Evolutionary conservation across 1,139 yeast species (phyloP), one percentile per base, ranked within the genome.

Genomic region (Candida sp.): DNA sequence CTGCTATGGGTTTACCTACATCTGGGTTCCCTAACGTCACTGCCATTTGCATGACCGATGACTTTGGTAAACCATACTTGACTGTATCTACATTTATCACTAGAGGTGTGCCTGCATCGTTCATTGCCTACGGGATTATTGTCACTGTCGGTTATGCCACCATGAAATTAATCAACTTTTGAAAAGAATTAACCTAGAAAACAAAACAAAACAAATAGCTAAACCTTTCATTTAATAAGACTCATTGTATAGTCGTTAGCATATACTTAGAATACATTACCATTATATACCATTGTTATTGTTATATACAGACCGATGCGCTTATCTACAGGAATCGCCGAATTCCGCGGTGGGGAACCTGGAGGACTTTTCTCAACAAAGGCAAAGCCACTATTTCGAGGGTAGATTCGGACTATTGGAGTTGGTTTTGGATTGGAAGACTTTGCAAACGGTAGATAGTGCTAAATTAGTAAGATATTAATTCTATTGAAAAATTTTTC

Each of bases 11-110:
- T 23, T 68, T 84, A 46, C 88, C 90, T 3, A 82, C 87, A 2
- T 79, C 86, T 1, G 91, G 91, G 1, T 84, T 84, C 68, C 91
- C 91, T 21, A 84, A 84, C 55, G 87, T 83, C 27, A 84, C 88
- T n/a, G 90, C 90, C 2, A 83, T 83, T 50, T 82, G 87, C 43
- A 82, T 82, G 84, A 76, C 84, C 3, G 89, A 84, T 56, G 84
- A 82, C 46, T 73, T 83, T 46, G 89, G 89, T 21, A 77, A 77
- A 41, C 79, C 87, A 38, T 84, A 83, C 52, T 68, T 84, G 55
- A 75, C 77, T n/a, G 86, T 83, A 30, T 68, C 75, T 36, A 79
- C 84, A 0, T 84, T 84, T 53, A 79, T 84, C 41, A 80, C 84
- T 3, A 74, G 89, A 58, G 91, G 91, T 61, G 83, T 83, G 5